Percentiles rank a stretch among this genome's conserved stretches.
These are phyloP conservation scores for Penicillium coffeae DNA, from an alignment of 495 filamentous ascomycete species.

Conservation along the genomic window DNA sequence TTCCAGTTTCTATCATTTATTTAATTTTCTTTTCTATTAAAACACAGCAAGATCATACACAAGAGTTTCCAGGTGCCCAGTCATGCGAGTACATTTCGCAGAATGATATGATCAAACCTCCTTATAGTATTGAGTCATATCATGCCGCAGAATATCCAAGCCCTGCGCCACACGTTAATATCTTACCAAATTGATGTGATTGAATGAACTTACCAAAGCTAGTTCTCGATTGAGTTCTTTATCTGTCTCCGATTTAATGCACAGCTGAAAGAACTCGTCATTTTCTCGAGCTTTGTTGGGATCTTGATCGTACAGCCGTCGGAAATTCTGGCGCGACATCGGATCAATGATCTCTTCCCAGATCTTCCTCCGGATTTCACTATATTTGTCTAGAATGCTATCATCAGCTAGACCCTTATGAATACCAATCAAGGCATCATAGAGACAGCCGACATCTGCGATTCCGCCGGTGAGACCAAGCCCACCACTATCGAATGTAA, in stretches of 20 bases:
- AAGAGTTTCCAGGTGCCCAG: background rate
- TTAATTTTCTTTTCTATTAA: background rate
- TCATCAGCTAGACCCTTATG: constrained; percentile 52
- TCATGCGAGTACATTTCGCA: constrained; percentile 17
- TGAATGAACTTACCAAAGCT: constrained; percentile 16
- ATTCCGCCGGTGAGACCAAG: constrained; percentile 60
- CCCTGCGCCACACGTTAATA: constrained; percentile 11
- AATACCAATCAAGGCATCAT: constrained; percentile 54
- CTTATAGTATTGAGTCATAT: constrained; percentile 30
- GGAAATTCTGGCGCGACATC: constrained; percentile 50
- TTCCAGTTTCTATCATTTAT: background rate
- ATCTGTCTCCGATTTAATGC: constrained; percentile 23
- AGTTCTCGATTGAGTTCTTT: constrained; percentile 19
- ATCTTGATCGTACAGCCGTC: constrained; percentile 31
- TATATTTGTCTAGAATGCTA: constrained; percentile 55
- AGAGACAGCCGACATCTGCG: constrained; percentile 56
- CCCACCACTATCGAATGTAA: constrained; percentile 39
- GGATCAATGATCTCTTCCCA: constrained; percentile 54
- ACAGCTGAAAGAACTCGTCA: constrained; percentile 38
- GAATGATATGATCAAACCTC: constrained; percentile 1
- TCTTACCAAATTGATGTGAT: background rate
- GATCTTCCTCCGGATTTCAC: constrained; percentile 52
- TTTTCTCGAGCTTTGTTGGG: constrained; percentile 30
- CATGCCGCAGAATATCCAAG: constrained; percentile 24
- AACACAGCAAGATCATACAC: background rate